phyloP scores from a whole-genome alignment of 805 yeast species.

The Starmerella stigmatis region DNA sequence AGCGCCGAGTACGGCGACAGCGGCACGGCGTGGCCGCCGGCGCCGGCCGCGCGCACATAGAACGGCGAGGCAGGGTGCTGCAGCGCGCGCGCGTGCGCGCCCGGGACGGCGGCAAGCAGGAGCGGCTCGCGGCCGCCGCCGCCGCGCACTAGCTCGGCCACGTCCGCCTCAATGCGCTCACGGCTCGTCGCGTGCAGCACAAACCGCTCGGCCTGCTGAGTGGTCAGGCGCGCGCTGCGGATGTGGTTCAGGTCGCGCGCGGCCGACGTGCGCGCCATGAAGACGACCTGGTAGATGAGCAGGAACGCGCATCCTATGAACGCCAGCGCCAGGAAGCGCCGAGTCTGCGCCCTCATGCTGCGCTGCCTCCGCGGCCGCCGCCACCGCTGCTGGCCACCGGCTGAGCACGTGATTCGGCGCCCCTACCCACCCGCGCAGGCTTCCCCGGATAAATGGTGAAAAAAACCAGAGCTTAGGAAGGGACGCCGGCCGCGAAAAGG shows the following conservation, averaged over 20 bases:
- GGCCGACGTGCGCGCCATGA: constrained; percentile 26
- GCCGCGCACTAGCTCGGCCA: not conserved
- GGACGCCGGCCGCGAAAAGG: too few relatives aligned
- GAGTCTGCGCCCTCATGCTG: not conserved
- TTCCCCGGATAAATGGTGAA: too few relatives aligned
- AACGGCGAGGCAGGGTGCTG: not conserved
- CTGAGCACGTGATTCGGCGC: too few relatives aligned
- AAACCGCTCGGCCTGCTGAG: constrained; percentile 18
- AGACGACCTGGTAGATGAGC: constrained; percentile 23
- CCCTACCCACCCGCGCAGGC: too few relatives aligned
- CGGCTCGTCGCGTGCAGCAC: constrained; percentile 5
- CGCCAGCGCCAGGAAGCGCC: constrained; percentile 26
- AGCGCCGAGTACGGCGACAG: not conserved
- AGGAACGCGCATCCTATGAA: constrained; percentile 20
- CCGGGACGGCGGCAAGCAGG: not conserved
- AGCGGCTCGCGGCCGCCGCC: not conserved
- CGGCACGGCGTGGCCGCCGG: not conserved
- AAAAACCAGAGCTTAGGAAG: too few relatives aligned
- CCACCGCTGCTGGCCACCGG: too few relatives aligned
- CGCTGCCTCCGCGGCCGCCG: too few relatives aligned
- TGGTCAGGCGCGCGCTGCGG: constrained; percentile 17
- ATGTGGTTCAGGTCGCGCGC: constrained; percentile 26
- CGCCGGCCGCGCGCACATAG: not conserved
- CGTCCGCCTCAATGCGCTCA: not conserved
- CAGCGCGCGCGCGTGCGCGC: not conserved